These are phyloP conservation scores for Solanum sitiens DNA, from an alignment of 257 asterid species.

Conservation along the genomic window DNA sequence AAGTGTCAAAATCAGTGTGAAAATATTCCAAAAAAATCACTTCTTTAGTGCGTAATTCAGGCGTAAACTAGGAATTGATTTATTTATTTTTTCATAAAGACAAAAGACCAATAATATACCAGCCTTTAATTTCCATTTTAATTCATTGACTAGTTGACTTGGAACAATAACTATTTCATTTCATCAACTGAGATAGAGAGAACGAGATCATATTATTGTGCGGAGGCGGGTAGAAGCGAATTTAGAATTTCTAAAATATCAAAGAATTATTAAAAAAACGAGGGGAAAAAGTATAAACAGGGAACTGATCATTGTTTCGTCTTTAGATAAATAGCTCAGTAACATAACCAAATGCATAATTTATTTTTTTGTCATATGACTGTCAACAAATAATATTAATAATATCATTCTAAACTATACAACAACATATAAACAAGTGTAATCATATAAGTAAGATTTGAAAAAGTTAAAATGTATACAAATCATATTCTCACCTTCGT, in stretches of 20 bases:
- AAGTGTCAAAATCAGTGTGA: background rate
- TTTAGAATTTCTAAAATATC: no score
- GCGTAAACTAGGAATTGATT: background rate
- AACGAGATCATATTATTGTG: background rate
- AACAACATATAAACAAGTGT: no score
- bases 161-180: background rate
- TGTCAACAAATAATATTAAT: background rate
- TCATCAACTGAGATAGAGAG: background rate
- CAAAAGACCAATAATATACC: background rate
- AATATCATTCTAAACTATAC: background rate
- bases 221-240: no score
- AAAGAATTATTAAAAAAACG: rapidly evolving
- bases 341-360: no score
- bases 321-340: no score
- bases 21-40: no score
- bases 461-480: no score
- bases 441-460: no score
- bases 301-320: background rate
- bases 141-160: background rate
- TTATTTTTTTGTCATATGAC: no score
- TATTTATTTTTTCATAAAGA: background rate
- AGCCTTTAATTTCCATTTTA: background rate
- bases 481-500: no score
- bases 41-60: background rate
- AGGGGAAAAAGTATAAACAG: no score